A percentile compares a stretch with the other conserved stretches of the same genome.
phyloP scores from a whole-genome alignment of 148 eudicot species.

The Rhododendron griersonianum region DNA sequence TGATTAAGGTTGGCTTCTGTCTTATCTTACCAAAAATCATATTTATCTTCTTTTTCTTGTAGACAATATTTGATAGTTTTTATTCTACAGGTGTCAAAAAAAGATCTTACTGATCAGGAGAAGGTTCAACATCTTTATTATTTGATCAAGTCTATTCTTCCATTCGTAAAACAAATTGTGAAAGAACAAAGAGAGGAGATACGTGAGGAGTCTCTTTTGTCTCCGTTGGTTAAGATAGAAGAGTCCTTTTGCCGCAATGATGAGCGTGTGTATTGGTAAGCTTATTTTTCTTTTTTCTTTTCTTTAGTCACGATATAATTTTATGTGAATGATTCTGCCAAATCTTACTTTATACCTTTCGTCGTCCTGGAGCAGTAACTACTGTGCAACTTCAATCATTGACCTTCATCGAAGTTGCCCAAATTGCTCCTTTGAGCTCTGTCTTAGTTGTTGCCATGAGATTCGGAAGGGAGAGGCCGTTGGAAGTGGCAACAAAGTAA shows the following conservation, averaged over 20 bases:
- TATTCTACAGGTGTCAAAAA: conserved; percentile 44
- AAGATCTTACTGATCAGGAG: conserved; percentile 38
- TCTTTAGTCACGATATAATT: not conserved
- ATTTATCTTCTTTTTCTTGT: not conserved
- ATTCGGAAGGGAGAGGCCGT: conserved; percentile 47
- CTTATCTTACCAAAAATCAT: not conserved
- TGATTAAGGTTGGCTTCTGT: conserved; percentile 37
- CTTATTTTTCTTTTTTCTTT: conserved; percentile 9
- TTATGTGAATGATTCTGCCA: not conserved
- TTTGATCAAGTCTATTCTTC: conserved; percentile 50
- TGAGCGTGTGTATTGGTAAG: conserved; percentile 80
- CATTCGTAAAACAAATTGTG: conserved; percentile 49
- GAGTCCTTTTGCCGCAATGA: conserved; percentile 40
- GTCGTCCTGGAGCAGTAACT: conserved; percentile 45
- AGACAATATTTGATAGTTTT: not conserved
- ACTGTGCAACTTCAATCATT: conserved; percentile 78
- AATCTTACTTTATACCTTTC: not conserved
- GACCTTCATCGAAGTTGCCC: conserved; percentile 90
- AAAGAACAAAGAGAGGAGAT: conserved; percentile 59
- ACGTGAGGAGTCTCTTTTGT: conserved; percentile 37
- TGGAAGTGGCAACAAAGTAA: conserved; percentile 35
- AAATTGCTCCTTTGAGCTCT: conserved; percentile 70
- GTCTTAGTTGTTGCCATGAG: conserved; percentile 72
- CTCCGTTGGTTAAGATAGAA: conserved; percentile 29
- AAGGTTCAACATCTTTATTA: conserved; percentile 50